Evolutionary conservation across 768 basidiomycete species (phyloP), one percentile per base, ranked within the genome.

Genomic region (Cubamyces sp.): DNA sequence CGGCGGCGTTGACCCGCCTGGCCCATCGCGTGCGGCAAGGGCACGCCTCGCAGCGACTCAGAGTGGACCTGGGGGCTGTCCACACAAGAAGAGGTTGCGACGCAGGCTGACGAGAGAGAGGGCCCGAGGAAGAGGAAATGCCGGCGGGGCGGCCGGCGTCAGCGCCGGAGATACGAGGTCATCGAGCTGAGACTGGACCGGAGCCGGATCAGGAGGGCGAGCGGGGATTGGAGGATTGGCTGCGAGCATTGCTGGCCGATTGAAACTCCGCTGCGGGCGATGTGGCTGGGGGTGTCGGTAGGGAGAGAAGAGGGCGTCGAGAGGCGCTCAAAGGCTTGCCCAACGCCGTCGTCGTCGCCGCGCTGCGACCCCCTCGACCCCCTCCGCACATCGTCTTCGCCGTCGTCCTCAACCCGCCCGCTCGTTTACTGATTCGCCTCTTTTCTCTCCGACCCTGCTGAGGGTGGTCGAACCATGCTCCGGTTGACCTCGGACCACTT

Each of bases 401-500:
- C 63, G 59, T 49, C 63, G 16, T 28, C 54, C 25, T 42, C 63
- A 59, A 62, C 61, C 61, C 61, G 30, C 61, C 62, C 62, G 53
- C 58, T 64, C 63, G 26, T 60, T 64, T 60, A 28, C 47, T 64
- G n/a, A 54, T 64, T 57, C 54, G 52, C 54, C 58, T 60, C 52
- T 60, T 60, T 60, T 58, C 54, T 55, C 47, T 43, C 54, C n/a
- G 18, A 40, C 42, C 52, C 16, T 42, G 19, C 54, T 26, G 57
- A 49, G 52, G 63, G 64, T 62, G 65, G 64, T 65, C 58, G 63
- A 60, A 64, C 70, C 54, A 94, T 92, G 92, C 82, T 92, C 73
- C 95, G 95, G 79, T 81, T 96, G 69, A 96, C 94, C 64, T 88
- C 92, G 67, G 93, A 95, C 81, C 84, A 87, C 71, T 94, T 96